These are phyloP conservation scores for Phanerodontia chrysosporium DNA, from an alignment of 768 basidiomycete species.

Conservation along the genomic window DNA sequence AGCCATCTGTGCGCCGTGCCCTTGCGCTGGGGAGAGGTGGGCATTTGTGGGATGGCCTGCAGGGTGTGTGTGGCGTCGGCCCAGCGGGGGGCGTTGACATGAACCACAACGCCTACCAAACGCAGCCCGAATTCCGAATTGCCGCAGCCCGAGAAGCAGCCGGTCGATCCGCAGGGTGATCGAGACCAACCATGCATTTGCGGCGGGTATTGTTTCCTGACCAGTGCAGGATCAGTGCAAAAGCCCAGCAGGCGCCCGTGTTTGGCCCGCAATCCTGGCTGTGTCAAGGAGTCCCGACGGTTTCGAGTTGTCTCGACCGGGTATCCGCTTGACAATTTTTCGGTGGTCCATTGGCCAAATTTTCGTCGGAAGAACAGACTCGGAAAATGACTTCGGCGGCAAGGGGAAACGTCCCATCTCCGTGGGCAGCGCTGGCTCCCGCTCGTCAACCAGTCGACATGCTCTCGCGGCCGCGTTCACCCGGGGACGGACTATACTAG, in stretches of 20 bases:
- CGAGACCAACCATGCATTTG: too few relatives aligned
- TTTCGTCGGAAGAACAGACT: neutral
- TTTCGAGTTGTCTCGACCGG: neutral
- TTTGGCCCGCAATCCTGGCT: too few relatives aligned
- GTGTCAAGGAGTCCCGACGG: neutral
- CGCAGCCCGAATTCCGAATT: conserved; percentile 5
- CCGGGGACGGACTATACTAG: neutral
- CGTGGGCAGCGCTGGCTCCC: neutral
- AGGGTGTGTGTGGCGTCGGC: neutral
- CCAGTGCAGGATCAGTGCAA: neutral
- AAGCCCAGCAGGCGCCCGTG: neutral
- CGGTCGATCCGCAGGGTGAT: neutral
- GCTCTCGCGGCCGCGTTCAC: conserved; percentile 1
- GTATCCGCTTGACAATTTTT: neutral
- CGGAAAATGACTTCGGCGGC: neutral
- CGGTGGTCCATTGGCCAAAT: neutral
- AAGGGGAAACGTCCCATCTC: neutral
- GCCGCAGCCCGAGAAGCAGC: neutral
- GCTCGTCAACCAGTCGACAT: neutral
- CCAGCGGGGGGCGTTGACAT: too few relatives aligned
- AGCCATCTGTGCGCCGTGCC: too few relatives aligned
- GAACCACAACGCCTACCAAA: neutral
- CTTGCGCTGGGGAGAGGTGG: too few relatives aligned
- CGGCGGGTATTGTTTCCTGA: too few relatives aligned
- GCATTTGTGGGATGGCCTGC: neutral